Conservation (phyloP, 306 rosid species). For the Bauhinia variegata region DNA sequence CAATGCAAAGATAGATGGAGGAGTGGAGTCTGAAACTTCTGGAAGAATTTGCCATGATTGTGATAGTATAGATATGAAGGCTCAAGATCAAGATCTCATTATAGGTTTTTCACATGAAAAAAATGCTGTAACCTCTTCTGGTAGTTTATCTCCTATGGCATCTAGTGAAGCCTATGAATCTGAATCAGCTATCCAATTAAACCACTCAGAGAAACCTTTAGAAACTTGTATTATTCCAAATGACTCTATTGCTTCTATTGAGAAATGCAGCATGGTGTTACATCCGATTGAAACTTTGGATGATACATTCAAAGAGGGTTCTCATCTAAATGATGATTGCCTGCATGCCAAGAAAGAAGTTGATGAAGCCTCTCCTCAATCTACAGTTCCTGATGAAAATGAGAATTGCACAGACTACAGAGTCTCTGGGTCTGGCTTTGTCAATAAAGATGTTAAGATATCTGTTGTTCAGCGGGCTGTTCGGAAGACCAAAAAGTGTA, state of each 20-base stretch:
- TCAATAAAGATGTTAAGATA: slow-evolving; percentile 54
- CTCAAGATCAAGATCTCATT: slow-evolving; percentile 39
- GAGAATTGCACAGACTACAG: slow-evolving; percentile 58
- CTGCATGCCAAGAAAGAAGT: slow-evolving; percentile 4
- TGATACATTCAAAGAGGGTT: slow-evolving; percentile 25
- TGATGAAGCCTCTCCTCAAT: slow-evolving; percentile 52
- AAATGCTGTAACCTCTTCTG: slow-evolving; percentile 21
- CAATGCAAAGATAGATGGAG: slow-evolving; percentile 37
- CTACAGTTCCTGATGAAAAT: slow-evolving; percentile 60
- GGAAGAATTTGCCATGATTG: slow-evolving; percentile 30
- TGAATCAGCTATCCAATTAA: slow-evolving; percentile 42
- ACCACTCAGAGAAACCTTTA: slow-evolving; percentile 32
- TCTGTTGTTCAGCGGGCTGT: slow-evolving; percentile 51
- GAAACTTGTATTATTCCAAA: slow-evolving; percentile 34
- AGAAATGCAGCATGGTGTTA: slow-evolving; percentile 42
- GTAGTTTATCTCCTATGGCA: slow-evolving; percentile 35
- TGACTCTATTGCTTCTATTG: slow-evolving; percentile 39
- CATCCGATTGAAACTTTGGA: slow-evolving; percentile 48
- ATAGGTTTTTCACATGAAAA: slow-evolving; percentile 41
- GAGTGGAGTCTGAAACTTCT: slow-evolving; percentile 32
- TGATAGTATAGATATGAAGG: slow-evolving; percentile 37
- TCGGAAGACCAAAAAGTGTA: slow-evolving; percentile 68
- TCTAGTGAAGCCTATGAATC: slow-evolving; percentile 32
- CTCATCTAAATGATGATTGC: slow-evolving; percentile 20
- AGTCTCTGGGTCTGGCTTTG: slow-evolving; percentile 54